Conservation (phyloP, 768 basidiomycete species). For the Amanita rubescens region DNA sequence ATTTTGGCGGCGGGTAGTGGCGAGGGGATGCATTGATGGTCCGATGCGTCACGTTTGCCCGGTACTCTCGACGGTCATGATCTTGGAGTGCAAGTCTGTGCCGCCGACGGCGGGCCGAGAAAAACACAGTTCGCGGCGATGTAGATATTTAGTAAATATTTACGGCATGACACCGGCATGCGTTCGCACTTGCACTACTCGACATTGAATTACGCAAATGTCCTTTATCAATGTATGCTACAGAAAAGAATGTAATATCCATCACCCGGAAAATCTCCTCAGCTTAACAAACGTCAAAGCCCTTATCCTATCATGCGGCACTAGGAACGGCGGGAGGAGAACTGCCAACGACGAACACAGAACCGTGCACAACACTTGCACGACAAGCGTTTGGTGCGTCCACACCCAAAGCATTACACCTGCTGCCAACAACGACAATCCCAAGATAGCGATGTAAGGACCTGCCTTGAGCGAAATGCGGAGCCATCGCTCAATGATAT, state of each 20-base stretch:
- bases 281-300: neutral
- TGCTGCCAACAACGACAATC: neutral
- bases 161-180: too few species aligned
- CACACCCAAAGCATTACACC: conserved; percentile 2
- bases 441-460: neutral
- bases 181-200: too few species aligned
- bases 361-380: neutral
- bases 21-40: neutral
- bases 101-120: too few species aligned
- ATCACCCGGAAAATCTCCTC: neutral
- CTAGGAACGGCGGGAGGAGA: neutral
- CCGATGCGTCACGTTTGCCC: too few species aligned
- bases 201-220: too few species aligned
- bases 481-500: neutral
- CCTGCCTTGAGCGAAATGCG: neutral
- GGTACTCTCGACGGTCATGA: too few species aligned
- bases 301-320: neutral
- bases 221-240: neutral
- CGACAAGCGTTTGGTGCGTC: neutral
- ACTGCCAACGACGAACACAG: neutral
- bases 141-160: too few species aligned
- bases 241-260: neutral
- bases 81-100: too few species aligned
- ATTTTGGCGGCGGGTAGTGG: neutral
- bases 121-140: too few species aligned